phyloP scores from a whole-genome alignment of 2,329 filamentous ascomycete species.

The Trematosphaeria pertusa region DNA sequence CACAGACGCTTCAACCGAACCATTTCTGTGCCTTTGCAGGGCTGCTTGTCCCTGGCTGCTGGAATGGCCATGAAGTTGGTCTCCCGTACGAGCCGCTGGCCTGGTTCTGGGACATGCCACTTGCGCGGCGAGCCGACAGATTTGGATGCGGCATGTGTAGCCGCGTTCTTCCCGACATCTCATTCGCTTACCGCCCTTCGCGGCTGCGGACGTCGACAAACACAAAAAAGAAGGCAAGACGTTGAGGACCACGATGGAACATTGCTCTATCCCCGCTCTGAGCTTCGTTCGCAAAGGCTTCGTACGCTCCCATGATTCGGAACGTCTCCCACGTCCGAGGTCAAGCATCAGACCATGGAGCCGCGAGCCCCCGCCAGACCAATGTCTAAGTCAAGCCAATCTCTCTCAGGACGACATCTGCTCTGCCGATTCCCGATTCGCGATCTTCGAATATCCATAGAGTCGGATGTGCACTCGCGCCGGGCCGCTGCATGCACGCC shows the following conservation, averaged over 20 bases:
- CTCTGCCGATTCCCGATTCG: no score
- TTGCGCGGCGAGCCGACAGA: constrained; percentile 22
- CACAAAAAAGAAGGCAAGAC: constrained; percentile 5
- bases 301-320: no score
- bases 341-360: no score
- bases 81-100: constrained; percentile 16
- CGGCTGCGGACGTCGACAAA: constrained; percentile 15
- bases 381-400: no score
- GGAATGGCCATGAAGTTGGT: constrained; percentile 23
- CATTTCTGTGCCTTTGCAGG: constrained; percentile 49
- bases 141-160: constrained; percentile 26
- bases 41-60: constrained; percentile 37
- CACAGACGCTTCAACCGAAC: constrained; percentile 54
- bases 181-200: constrained; percentile 36
- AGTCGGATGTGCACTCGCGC: no score
- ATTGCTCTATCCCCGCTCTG: no score
- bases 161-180: constrained; percentile 16
- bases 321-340: no score
- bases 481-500: no score
- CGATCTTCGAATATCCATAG: no score
- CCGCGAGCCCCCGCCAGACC: no score
- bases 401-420: no score
- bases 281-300: no score
- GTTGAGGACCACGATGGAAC: not conserved
- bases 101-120: constrained; percentile 31